Evolutionary conservation across 306 rosid species (phyloP).

Genomic region (Ochetophila trinervis): DNA sequence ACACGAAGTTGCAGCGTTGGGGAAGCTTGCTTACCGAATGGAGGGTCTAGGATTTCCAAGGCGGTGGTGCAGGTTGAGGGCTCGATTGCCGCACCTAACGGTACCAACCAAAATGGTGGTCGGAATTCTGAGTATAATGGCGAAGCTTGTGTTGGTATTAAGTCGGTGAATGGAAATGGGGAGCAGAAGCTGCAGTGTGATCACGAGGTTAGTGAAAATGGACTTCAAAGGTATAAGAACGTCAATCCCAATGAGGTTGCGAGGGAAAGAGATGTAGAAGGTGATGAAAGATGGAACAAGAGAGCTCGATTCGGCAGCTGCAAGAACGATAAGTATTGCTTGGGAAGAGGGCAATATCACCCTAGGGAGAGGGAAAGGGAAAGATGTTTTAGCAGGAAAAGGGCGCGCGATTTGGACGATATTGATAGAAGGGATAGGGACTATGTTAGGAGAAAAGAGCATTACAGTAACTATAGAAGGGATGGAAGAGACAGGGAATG

Average conservation of each 20-base stretch:
- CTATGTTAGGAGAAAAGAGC: slow-evolving; percentile 53
- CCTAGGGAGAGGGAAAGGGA: slow-evolving; percentile 40
- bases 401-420: slow-evolving; percentile 72
- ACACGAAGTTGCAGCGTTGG: slow-evolving; percentile 15
- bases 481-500: slow-evolving; percentile 61
- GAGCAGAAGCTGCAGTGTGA: slow-evolving; percentile 20
- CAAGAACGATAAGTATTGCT: slow-evolving; percentile 46
- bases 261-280: slow-evolving; percentile 33
- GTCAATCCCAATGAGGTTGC: slow-evolving; percentile 18
- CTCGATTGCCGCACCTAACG: slow-evolving; percentile 21
- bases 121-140: slow-evolving; percentile 22
- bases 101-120: slow-evolving; percentile 12
- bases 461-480: slow-evolving; percentile 49
- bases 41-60: slow-evolving; percentile 21
- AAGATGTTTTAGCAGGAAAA: slow-evolving; percentile 44
- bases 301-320: slow-evolving; percentile 46
- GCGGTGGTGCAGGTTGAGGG: slow-evolving; percentile 20
- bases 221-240: slow-evolving; percentile 26
- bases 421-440: slow-evolving; percentile 61
- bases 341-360: slow-evolving; percentile 40
- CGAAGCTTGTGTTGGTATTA: slow-evolving; percentile 26
- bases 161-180: slow-evolving; percentile 30
- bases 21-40: slow-evolving; percentile 22
- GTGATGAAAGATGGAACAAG: slow-evolving; percentile 56
- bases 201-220: slow-evolving; percentile 27